A percentile compares a stretch with the other conserved stretches of the same genome.
phyloP scores from a whole-genome alignment of 1,139 yeast genomes.

The Eremothecium coryli region DNA sequence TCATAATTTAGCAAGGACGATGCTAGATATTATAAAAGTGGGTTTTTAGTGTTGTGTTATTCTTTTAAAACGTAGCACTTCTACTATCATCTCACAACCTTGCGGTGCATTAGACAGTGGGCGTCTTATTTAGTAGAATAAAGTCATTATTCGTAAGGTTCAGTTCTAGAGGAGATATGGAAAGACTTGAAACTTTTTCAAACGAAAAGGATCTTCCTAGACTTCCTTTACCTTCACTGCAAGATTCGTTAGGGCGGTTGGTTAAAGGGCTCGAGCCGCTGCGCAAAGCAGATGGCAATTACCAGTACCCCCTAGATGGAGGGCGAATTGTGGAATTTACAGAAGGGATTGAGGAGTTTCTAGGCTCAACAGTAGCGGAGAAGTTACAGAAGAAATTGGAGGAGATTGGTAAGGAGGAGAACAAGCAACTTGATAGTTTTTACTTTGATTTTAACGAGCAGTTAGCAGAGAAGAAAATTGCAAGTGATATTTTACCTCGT shows the following conservation, averaged over 20 bases:
- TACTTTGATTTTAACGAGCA: conserved; percentile 46
- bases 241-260: conserved; percentile 19
- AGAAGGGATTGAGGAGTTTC: conserved; percentile 31
- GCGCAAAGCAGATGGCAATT: conserved; percentile 28
- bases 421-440: conserved; percentile 49
- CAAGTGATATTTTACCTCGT: conserved; percentile 64
- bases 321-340: conserved; percentile 16
- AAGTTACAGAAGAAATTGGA: conserved; percentile 46
- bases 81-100: too few species aligned
- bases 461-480: conserved; percentile 49
- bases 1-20: too few species aligned
- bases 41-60: too few species aligned
- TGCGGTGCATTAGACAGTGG: too few species aligned
- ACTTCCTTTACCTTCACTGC: conserved; percentile 27
- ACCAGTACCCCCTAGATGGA: conserved; percentile 23
- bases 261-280: conserved; percentile 26
- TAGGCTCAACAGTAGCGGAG: conserved; percentile 35
- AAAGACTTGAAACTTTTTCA: too few species aligned
- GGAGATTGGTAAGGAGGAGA: conserved; percentile 35
- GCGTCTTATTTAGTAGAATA: too few species aligned
- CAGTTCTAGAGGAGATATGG: too few species aligned
- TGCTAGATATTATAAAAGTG: too few species aligned
- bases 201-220: conserved; percentile 16
- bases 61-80: too few species aligned
- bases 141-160: too few species aligned